These are phyloP conservation scores for Cochliopodium minus DNA, from an alignment of 208 protist genomes.

Conservation along the genomic window DNA sequence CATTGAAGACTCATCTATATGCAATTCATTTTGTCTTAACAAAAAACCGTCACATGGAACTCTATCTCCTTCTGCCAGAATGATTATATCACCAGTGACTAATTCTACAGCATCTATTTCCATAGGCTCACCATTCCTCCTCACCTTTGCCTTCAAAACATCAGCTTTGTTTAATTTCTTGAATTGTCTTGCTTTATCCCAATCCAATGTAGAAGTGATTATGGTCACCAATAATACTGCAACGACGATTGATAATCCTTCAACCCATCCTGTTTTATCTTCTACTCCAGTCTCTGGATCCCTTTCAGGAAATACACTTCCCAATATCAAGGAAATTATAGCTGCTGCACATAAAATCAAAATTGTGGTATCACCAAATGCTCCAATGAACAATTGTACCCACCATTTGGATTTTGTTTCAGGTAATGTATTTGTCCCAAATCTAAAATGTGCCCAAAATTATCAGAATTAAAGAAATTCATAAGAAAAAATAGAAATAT, in stretches of 20 bases:
- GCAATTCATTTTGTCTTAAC: constrained; percentile 43
- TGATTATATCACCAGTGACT: constrained; percentile 53
- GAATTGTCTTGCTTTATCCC: constrained; percentile 72
- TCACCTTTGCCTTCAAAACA: constrained; percentile 42
- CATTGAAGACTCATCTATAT: constrained; percentile 58
- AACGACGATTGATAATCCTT: constrained; percentile 65
- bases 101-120: constrained; percentile 49
- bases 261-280: no score
- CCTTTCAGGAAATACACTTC: no score
- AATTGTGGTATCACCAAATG: constrained; percentile 64
- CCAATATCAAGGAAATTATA: constrained; percentile 63
- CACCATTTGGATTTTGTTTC: no score
- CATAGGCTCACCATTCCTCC: constrained; percentile 26
- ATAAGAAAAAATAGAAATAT: no score
- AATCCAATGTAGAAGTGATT: constrained; percentile 65
- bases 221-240: constrained; percentile 61
- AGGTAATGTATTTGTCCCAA: no score
- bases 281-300: constrained; percentile 40
- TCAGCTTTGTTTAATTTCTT: constrained; percentile 44
- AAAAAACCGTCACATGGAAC: constrained; percentile 69
- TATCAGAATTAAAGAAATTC: no score
- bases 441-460: no score
- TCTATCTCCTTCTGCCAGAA: constrained; percentile 65
- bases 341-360: constrained; percentile 69
- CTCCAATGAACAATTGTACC: constrained; percentile 54